Evolutionary conservation across 805 yeast genomes (phyloP).

Genomic region (Yarrowia sp.): DNA sequence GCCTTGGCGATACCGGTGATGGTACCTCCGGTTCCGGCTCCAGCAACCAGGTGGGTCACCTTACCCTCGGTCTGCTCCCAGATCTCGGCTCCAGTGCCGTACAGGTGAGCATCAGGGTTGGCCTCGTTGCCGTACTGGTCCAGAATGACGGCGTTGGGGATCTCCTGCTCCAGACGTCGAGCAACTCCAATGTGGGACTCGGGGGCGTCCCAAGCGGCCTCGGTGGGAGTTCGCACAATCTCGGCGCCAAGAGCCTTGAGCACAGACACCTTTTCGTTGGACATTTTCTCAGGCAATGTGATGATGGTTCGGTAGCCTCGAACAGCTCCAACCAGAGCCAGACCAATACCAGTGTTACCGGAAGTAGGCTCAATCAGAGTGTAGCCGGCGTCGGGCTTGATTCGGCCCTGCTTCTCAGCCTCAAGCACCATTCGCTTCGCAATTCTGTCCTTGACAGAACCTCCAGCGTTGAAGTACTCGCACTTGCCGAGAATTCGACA

Average conservation of each 20-base stretch:
- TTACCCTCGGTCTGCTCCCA: constrained; percentile 75
- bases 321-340: constrained; percentile 83
- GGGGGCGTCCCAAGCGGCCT: constrained; percentile 90
- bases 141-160: constrained; percentile 77
- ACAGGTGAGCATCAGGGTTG: constrained; percentile 81
- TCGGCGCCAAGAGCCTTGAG: constrained; percentile 88
- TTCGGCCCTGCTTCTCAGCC: constrained; percentile 72
- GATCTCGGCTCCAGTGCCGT: constrained; percentile 80
- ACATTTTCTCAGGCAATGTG: constrained; percentile 88
- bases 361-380: constrained; percentile 87
- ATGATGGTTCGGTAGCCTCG: constrained; percentile 83
- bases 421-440: constrained; percentile 83
- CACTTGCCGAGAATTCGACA: constrained; percentile 64
- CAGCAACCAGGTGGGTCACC: constrained; percentile 74
- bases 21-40: constrained; percentile 95
- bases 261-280: constrained; percentile 84
- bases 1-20: constrained; percentile 76
- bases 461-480: constrained; percentile 84
- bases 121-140: constrained; percentile 78
- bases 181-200: constrained; percentile 91
- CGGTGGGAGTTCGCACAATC: constrained; percentile 86
- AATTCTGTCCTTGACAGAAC: constrained; percentile 84
- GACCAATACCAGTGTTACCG: constrained; percentile 89
- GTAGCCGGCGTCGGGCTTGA: constrained; percentile 65
- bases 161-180: constrained; percentile 70